Percentiles rank a stretch among this genome's conserved stretches.
phyloP scores from a whole-genome alignment of 1,284 basidiomycete genomes.

The Sporisorium reilianum region DNA sequence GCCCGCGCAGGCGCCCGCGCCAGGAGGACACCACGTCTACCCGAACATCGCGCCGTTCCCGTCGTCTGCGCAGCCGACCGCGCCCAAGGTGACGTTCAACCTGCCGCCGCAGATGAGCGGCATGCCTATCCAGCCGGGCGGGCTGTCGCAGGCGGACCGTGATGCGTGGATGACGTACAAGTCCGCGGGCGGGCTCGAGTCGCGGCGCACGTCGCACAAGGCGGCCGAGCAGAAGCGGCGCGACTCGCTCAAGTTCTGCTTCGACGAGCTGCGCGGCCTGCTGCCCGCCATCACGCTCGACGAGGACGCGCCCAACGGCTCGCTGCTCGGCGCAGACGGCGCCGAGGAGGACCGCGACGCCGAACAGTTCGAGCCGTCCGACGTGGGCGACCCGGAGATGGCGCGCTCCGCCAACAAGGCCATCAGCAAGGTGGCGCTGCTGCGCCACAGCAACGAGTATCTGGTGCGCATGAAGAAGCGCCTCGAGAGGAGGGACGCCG shows the following conservation, averaged over 20 bases:
- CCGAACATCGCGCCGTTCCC: conserved; percentile 42
- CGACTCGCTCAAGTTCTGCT: conserved; percentile 93
- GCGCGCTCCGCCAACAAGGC: conserved; percentile 74
- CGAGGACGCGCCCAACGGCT: conserved; percentile 64
- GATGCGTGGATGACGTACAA: conserved; percentile 58
- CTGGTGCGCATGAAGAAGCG: conserved; percentile 81
- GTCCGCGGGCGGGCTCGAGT: conserved; percentile 63
- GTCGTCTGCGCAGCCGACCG: neutral
- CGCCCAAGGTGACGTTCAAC: conserved; percentile 49
- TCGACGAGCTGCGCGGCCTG: conserved; percentile 89
- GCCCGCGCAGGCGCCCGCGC: conserved; percentile 14
- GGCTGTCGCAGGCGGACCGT: conserved; percentile 51
- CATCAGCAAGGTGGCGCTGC: conserved; percentile 92
- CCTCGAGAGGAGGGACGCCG: conserved; percentile 84
- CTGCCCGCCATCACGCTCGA: conserved; percentile 75
- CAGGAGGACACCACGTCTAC: conserved; percentile 15
- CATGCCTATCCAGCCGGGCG: conserved; percentile 53
- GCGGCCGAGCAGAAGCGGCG: conserved; percentile 96
- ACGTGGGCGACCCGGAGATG: conserved; percentile 48
- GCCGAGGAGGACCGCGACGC: conserved; percentile 54
- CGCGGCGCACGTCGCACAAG: conserved; percentile 92
- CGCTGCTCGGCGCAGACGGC: conserved; percentile 65
- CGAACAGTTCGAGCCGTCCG: conserved; percentile 58
- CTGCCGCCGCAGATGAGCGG: conserved; percentile 29
- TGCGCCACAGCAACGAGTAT: conserved; percentile 90